Conservation (phyloP, 2,329 filamentous ascomycete genomes). For the Fusarium piperis region DNA sequence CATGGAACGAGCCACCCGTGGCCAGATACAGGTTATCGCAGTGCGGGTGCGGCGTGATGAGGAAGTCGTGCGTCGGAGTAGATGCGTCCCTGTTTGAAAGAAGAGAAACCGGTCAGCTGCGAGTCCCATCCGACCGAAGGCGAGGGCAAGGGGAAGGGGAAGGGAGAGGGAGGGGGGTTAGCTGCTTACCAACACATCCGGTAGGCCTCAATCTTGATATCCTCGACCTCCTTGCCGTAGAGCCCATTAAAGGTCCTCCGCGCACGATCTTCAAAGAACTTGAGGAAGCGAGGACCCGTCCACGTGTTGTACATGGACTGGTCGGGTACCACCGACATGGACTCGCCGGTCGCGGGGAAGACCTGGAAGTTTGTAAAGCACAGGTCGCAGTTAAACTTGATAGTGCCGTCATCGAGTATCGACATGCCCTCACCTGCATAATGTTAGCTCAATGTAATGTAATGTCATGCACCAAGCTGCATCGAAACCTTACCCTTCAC, state of each 20-base stretch:
- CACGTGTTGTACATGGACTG: constrained; percentile 54
- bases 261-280: constrained; percentile 56
- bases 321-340: constrained; percentile 62
- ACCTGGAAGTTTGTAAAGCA: constrained; percentile 65
- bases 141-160: not conserved
- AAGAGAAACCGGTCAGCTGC: constrained; percentile 30
- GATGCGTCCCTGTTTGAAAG: constrained; percentile 63
- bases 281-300: constrained; percentile 52
- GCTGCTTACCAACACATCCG: constrained; percentile 57
- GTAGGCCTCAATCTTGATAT: constrained; percentile 53
- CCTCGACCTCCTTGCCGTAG: constrained; percentile 53
- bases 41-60: constrained; percentile 63
- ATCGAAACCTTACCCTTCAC: constrained; percentile 51
- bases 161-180: not conserved
- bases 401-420: constrained; percentile 57
- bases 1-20: constrained; percentile 71
- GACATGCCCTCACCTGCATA: constrained; percentile 54
- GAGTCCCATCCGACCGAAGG: not conserved
- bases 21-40: constrained; percentile 66
- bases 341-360: constrained; percentile 57
- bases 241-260: constrained; percentile 52
- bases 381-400: constrained; percentile 71
- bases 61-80: constrained; percentile 69
- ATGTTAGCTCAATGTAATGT: too few species aligned
- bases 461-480: constrained; percentile 10